These are phyloP conservation scores for Ustilago crameri DNA, from an alignment of 1,284 basidiomycete species.

Conservation along the genomic window DNA sequence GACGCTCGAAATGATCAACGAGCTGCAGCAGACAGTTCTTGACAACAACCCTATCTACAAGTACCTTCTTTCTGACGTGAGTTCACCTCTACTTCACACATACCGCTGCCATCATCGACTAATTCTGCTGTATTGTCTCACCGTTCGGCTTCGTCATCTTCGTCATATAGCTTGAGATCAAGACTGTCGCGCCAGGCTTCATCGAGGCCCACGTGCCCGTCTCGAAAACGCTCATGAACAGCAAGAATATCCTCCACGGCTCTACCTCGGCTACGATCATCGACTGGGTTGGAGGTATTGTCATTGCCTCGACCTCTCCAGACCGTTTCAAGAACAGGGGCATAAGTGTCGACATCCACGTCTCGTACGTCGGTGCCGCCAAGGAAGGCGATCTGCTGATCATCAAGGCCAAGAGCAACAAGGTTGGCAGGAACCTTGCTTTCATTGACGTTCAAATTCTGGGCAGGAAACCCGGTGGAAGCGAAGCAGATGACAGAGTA, in stretches of 20 bases:
- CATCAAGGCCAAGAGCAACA: conserved; percentile 45
- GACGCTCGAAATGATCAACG: conserved; percentile 45
- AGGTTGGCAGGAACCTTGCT: conserved; percentile 50
- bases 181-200: conserved; percentile 15
- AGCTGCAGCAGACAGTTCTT: conserved; percentile 41
- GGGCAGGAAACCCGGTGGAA: conserved; percentile 23
- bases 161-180: conserved; percentile 30
- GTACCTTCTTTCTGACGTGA: conserved; percentile 47
- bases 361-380: conserved; percentile 45
- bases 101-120: neutral
- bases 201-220: conserved; percentile 50
- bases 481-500: conserved; percentile 34
- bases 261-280: conserved; percentile 55
- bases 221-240: conserved; percentile 44
- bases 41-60: conserved; percentile 53
- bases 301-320: conserved; percentile 43
- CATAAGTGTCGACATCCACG: conserved; percentile 55
- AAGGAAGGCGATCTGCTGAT: conserved; percentile 46
- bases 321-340: conserved; percentile 43
- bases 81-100: conserved; percentile 3
- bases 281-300: conserved; percentile 55
- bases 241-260: conserved; percentile 51
- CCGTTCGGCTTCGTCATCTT: neutral
- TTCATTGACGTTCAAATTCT: conserved; percentile 51
- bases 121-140: no score